Evolutionary conservation across 2,329 filamentous ascomycete genomes (phyloP).

Genomic region (Cryphonectria parasitica): DNA sequence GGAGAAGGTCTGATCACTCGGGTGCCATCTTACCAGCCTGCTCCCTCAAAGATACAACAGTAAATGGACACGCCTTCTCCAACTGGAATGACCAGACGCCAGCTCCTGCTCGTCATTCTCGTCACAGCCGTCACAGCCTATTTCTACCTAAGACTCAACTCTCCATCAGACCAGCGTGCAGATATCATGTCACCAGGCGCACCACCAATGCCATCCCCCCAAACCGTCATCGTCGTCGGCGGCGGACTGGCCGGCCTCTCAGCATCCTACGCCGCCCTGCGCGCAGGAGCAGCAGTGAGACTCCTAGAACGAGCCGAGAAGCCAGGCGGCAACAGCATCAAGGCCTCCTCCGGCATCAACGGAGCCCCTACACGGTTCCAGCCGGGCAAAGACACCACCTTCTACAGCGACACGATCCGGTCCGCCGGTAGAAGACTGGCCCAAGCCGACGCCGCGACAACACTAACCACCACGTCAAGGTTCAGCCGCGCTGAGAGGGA

Average conservation of each 20-base stretch:
- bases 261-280: constrained; percentile 60
- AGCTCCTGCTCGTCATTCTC: constrained; percentile 21
- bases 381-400: constrained; percentile 42
- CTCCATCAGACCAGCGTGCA: not conserved
- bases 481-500: constrained; percentile 39
- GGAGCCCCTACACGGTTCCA: constrained; percentile 64
- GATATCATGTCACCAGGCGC: constrained; percentile 25
- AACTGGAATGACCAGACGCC: constrained; percentile 34
- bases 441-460: constrained; percentile 32
- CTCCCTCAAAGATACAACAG: not conserved
- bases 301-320: constrained; percentile 64
- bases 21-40: not conserved
- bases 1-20: not conserved
- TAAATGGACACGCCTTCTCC: constrained; percentile 3
- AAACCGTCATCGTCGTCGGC: constrained; percentile 62
- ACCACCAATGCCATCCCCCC: constrained; percentile 22
- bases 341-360: constrained; percentile 69
- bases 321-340: constrained; percentile 68
- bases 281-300: constrained; percentile 54
- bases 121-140: constrained; percentile 21
- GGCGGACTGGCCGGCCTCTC: constrained; percentile 67
- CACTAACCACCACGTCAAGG: not conserved
- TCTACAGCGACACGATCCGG: constrained; percentile 59
- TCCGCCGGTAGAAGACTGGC: constrained; percentile 56
- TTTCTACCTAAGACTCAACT: constrained; percentile 15